These are phyloP conservation scores for Pleodorina starrii DNA, from an alignment of 139 green algal genomes.

Conservation along the genomic window DNA sequence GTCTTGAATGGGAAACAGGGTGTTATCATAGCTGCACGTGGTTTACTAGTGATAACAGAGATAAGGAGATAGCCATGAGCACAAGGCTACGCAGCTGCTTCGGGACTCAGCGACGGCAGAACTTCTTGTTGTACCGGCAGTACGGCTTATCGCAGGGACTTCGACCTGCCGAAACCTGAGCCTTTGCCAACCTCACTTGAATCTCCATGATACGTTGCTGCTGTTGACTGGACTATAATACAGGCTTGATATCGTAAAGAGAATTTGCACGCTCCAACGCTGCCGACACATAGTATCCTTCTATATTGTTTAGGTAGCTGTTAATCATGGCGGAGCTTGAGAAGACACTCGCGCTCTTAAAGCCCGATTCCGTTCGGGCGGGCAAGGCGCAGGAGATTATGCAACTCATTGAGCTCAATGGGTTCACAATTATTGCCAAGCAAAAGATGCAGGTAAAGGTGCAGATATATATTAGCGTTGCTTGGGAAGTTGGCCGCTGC, in stretches of 20 bases:
- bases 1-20: neutral
- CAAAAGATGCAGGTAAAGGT: slow-evolving; percentile 72
- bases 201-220: too few species aligned
- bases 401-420: slow-evolving; percentile 76
- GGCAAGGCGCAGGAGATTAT: slow-evolving; percentile 81
- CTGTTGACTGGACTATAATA: too few species aligned
- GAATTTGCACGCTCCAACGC: too few species aligned
- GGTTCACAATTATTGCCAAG: slow-evolving; percentile 81
- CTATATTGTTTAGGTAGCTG: neutral
- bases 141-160: slow-evolving; percentile 6
- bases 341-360: slow-evolving; percentile 83
- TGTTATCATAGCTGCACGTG: neutral
- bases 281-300: too few species aligned
- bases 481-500: neutral
- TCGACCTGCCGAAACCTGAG: neutral
- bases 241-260: too few species aligned
- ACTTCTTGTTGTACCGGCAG: neutral
- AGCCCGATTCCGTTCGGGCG: slow-evolving; percentile 79
- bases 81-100: neutral
- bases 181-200: too few species aligned
- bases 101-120: neutral
- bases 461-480: neutral
- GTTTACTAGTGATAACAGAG: neutral
- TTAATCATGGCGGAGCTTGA: slow-evolving; percentile 41
- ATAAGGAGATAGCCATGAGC: neutral